Base-by-base conservation (phyloP, 2,329 filamentous ascomycete genomes). In the Aureobasidium sp. region DNA sequence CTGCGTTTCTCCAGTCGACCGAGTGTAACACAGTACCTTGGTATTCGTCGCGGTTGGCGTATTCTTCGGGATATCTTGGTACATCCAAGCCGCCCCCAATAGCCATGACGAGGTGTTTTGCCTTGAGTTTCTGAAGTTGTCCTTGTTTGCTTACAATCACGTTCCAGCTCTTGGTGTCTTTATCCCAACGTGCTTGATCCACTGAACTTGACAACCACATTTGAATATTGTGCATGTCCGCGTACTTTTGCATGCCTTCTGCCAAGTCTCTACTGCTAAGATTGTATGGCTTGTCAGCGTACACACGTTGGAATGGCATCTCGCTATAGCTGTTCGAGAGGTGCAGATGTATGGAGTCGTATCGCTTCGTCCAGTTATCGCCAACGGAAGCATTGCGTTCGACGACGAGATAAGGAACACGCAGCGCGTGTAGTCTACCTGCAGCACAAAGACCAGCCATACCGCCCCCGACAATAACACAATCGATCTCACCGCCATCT, bases 351-450 rank as follows among this genome's bases (percentile, higher is more conserved):
- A 77, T 70, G 23, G 77, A 77, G 42, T 78, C 75, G 64, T 81
- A 81, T 52, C 79, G 71, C 52, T 75, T 71, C 1, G 70, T 70
- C 79, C 79, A 81, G 48, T 76, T 78, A 59, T 79, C 75, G 1
- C 79, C 78, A 5, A 80, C 71, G 0, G 71, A 66, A 26, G 69
- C 67, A 36, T 76, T 76, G 27, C 72, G 71, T 50, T 81, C 79
- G 47, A 81, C 70, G n/a, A 80, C 70, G 8, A 81, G 67, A 32
- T 76, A 74, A 0, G 71, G 71, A 5, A 79, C 64, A 2, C 74
- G 73, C 10, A 80, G 68, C 42, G 78, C 76, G 64, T 77, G 71
- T 15, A 79, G 67, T 3, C 78, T 72, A 17, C 76, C 79, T 17
- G 75, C 77, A 3, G 73, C 69, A 27, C 74, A 73, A 1, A 81